Percentiles rank a stretch among this genome's conserved stretches.
phyloP scores from a whole-genome alignment of 1,139 yeast genomes.

The Trichomonascaceae sp. region DNA sequence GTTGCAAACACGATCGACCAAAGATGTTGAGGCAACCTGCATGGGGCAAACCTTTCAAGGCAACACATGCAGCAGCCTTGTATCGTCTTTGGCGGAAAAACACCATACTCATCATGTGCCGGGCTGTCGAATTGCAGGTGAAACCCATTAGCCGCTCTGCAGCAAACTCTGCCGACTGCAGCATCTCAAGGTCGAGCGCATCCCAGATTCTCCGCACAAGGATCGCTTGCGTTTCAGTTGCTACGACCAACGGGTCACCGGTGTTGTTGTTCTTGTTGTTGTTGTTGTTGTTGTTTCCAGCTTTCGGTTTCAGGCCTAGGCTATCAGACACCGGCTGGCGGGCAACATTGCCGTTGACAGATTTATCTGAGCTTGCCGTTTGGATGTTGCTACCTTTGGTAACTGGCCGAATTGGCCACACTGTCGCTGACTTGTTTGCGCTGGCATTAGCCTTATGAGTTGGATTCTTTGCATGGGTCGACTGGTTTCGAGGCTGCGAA shows the following conservation, averaged over 20 bases:
- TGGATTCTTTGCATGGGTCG: too few relatives aligned
- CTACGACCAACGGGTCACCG: background rate
- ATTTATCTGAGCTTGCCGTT: too few relatives aligned
- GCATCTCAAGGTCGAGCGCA: constrained; percentile 56
- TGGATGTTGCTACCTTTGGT: too few relatives aligned
- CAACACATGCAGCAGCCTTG: constrained; percentile 36
- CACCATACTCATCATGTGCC: constrained; percentile 53
- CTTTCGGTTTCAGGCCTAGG: too few relatives aligned
- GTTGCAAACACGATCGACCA: constrained; percentile 49
- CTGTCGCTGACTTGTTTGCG: too few relatives aligned
- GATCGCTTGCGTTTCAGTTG: background rate
- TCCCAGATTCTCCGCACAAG: constrained; percentile 32
- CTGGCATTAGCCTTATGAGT: too few relatives aligned
- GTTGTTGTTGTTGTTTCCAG: background rate
- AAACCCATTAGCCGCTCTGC: constrained; percentile 60
- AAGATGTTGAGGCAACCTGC: constrained; percentile 61
- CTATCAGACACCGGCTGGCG: too few relatives aligned
- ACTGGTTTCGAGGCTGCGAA: too few relatives aligned
- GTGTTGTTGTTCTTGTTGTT: background rate
- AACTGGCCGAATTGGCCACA: too few relatives aligned
- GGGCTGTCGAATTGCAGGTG: constrained; percentile 37
- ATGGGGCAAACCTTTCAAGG: constrained; percentile 33
- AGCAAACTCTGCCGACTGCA: constrained; percentile 66
- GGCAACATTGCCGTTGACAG: too few relatives aligned
- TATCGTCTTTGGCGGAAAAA: constrained; percentile 41